Evolutionary conservation across 1,139 yeast genomes (phyloP), one percentile per base, ranked within the genome.

Genomic region (Candida sanyaensis): DNA sequence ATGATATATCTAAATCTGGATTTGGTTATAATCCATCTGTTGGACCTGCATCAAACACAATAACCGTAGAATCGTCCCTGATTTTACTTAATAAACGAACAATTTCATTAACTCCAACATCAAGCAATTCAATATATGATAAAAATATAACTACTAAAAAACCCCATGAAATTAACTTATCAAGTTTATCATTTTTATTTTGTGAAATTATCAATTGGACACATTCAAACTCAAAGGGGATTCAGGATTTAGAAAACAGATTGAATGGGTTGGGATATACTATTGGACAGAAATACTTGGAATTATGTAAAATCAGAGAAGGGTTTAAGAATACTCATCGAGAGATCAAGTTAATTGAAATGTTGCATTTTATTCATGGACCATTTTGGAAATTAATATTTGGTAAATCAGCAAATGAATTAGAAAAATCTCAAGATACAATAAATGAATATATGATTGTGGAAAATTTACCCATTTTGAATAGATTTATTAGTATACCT

Each of bases 391-490:
- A 77, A 51, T 75, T 86, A 12, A 66, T 92, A 21, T 93, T 93
- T 68, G 96, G 93, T 9, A 84, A 83, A 59, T 73, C 80, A 0
- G 97, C 97, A 24, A 93, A 91, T 66, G 96, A 88, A 50, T 71
- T 95, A 49, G 97, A 93, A 57, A 86, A 86, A 65, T 87, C 96
- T 1, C 88, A 89, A 47, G 97, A 92, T 43, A 78, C 84, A 33
- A 79, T 80, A 10, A 85, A 86, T 55, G 97, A 93, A 65, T 95
- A 81, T 61, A 84, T 83, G 90, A 89, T 95, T 50, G 85, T 86
- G 21, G 99, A 93, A 63, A 84, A 88, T 58, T 68, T 78, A 26
- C 99, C 99, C 3, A 60, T 87, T 47, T 77, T 92, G 44, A 80
- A 93, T 9, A 85, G 82, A 57, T 93, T 81, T 63, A 84, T 93